Base-by-base conservation (phyloP, 768 basidiomycete species). In the Mrakia gelida region DNA sequence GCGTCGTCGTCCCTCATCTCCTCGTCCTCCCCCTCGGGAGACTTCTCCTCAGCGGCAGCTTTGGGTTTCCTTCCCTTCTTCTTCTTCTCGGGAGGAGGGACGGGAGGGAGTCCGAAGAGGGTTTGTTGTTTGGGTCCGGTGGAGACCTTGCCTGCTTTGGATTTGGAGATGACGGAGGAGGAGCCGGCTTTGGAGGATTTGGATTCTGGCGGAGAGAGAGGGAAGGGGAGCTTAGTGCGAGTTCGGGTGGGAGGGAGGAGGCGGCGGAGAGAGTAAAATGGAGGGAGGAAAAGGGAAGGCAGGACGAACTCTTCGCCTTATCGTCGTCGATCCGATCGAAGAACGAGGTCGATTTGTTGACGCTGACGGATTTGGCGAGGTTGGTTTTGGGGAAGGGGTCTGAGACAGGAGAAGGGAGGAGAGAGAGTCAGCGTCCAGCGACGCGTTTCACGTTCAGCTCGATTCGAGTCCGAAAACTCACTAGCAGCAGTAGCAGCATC, bases 61-160 rank as follows among this genome's bases (percentile, higher is more conserved):
- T 78, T 73, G 73, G 30, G 30, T 63, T 28, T 73, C 65, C 13
- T 68, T 75, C 11, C 75, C 79, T n/a, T 70, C 75, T 32, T 78
- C 77, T 18, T 71, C 78, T 62, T 67, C 71, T 7, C 26, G 26
- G 26, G 21, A 41, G 30, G 41, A 45, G 30, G 16, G 5, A 30
- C 49, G 3, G 67, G 43, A n/a, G 87, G 86, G 49, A 90, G 81
- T 13, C 88, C 89, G 72, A 90, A 89, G 34, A 91, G 85, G 2
- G 91, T 91, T 26, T 87, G 89, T 80, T 91, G 90, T 49, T 84
- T 86, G 2, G 84, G 65, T 10, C 77, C 77, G 8, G 68, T 85
- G 54, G 82, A 76, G 71, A 82, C 86, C 80, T 83, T 89, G 85
- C 84, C 86, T 79, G 87, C 84, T 65, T 80, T 80, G 38, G n/a